Conservation (phyloP, 2,329 filamentous ascomycete genomes). For the Alternaria sp. region DNA sequence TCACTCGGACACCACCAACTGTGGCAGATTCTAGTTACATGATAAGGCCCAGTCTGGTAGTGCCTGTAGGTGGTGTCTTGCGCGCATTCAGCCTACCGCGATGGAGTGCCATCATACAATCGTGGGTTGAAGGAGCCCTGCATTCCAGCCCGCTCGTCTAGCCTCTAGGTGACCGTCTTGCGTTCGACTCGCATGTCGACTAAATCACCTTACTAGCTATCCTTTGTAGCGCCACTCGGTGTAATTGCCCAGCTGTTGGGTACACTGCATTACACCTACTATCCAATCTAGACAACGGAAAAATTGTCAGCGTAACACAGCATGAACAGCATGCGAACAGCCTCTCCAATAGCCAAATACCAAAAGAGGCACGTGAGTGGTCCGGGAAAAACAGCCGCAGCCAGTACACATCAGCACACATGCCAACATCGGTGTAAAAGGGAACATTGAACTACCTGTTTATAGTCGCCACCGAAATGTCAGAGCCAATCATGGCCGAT, state of each 20-base stretch:
- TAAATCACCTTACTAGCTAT: not conserved
- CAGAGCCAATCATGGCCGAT: not conserved
- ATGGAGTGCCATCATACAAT: not conserved
- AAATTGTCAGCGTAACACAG: constrained; percentile 12
- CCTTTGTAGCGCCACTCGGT: not conserved
- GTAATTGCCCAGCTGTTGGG: not conserved
- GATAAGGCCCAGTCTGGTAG: not conserved
- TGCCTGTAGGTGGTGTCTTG: not conserved
- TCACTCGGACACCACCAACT: not conserved
- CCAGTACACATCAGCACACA: not conserved
- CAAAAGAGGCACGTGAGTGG: not conserved
- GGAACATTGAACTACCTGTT: not conserved
- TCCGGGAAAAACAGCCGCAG: not conserved
- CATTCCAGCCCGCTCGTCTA: not conserved
- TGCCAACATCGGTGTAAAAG: not conserved
- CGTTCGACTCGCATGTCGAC: not conserved
- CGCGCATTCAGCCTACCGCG: not conserved
- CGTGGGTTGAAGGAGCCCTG: not conserved
- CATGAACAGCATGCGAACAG: constrained; percentile 19
- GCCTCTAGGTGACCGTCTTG: not conserved
- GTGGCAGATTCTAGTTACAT: not conserved
- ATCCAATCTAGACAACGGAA: not conserved
- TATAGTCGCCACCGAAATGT: not conserved
- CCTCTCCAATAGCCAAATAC: not conserved
- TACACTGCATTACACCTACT: not conserved